Base-by-base conservation (phyloP, 164 flowering plant species). In the Piper longum region DNA sequence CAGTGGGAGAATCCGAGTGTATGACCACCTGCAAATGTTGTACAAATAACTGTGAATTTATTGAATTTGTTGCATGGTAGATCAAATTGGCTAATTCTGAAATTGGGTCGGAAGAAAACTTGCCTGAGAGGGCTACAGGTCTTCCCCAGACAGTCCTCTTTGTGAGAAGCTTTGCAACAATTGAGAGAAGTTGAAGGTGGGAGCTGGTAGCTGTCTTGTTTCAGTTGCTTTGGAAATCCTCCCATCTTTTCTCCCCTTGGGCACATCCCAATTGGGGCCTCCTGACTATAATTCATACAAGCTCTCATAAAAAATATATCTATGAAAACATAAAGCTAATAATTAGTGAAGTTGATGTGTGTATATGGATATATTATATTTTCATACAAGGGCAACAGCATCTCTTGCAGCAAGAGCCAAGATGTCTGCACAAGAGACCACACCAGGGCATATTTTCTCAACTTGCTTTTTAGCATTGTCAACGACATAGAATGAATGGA, bases 391-490 rank as follows among this genome's bases (percentile, higher is more conserved):
- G 8, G 73, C 74, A 3, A 90, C 95, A 0, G 86, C 89, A 72
- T 90, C 95, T 52, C 95, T 78, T 14, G 95, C 95, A 64, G 95
- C 89, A 0, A 90, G 72, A 66, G 97, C 95, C 57, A 90, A 56
- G 39, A 90, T 84, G 66, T 90, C 97, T 48, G 97, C 97, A 74
- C 97, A 90, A 48, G 97, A 90, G 60, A 90, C 97, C n/a, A 85
- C 84, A 12, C 90, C 90, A 5, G 97, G 95, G 73, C 97, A 87
- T 59, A 69, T 0, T 39, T 77, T 74, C 75, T 89, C 95, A 0
- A 89, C 62, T 44, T 75, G 82, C 70, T 80, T 72, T 70, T 87
- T 90, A 0, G 92, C 95, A 57, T 76, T 66, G 70, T 90, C 86
- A 52, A 87, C 86, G 59, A 86, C 90, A 67, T 85, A 84, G 74